Evolutionary conservation across 1,284 basidiomycete species (phyloP).

Genomic region (Apiotrichum domesticum): DNA sequence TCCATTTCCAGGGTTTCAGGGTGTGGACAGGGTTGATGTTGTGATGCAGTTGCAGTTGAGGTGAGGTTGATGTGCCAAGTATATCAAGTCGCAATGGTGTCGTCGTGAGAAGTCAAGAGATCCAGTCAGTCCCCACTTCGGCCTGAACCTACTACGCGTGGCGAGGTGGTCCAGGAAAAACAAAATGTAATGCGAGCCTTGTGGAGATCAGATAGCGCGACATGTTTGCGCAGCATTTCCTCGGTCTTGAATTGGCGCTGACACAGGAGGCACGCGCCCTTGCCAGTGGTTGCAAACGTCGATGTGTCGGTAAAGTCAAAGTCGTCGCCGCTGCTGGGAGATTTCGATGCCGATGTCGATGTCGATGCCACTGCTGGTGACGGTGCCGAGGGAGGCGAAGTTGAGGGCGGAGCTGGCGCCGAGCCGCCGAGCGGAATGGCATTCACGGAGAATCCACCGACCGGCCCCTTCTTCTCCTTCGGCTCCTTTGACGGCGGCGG

Average conservation of each 20-base stretch:
- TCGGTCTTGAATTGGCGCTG: constrained; percentile 81
- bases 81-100: no score
- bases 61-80: background rate
- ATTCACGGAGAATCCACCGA: constrained; percentile 38
- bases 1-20: background rate
- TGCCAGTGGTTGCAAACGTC: constrained; percentile 40
- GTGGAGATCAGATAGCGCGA: constrained; percentile 82
- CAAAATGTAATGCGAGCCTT: constrained; percentile 58
- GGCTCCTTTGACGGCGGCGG: constrained; percentile 23
- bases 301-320: constrained; percentile 68
- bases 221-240: constrained; percentile 78
- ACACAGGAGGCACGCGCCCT: constrained; percentile 78
- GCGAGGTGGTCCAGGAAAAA: constrained; percentile 17
- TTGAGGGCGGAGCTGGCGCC: background rate
- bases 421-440: constrained; percentile 10
- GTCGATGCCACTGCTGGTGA: background rate
- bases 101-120: background rate
- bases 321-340: constrained; percentile 49
- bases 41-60: background rate
- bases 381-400: constrained; percentile 1
- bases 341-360: background rate
- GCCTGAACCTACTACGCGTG: constrained; percentile 23
- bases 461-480: constrained; percentile 12
- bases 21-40: background rate
- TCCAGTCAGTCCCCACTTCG: constrained; percentile 20